phyloP scores from a whole-genome alignment of 1,284 basidiomycete genomes.

The Puccinia horiana region DNA sequence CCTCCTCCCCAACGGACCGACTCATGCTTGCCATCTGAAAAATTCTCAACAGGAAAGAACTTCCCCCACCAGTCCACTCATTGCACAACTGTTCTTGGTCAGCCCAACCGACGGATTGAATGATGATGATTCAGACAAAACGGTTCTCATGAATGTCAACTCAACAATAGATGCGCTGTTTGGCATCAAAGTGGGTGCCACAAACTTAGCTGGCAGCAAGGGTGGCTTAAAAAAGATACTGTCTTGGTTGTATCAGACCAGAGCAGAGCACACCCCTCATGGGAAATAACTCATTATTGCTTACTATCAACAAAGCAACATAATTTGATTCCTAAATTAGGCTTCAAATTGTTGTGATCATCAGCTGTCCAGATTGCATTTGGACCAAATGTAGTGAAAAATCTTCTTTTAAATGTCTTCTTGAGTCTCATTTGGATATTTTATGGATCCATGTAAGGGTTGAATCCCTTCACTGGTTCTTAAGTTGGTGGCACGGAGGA shows the following conservation, averaged over 20 bases:
- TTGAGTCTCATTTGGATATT: too few species aligned
- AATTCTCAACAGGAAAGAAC: neutral
- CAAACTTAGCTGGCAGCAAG: neutral
- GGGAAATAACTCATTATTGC: neutral
- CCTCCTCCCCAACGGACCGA: neutral
- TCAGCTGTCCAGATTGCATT: too few species aligned
- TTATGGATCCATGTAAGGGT: too few species aligned
- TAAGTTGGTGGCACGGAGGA: too few species aligned
- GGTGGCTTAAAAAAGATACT: neutral
- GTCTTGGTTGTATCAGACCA: neutral
- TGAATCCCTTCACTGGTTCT: too few species aligned
- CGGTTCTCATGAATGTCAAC: neutral
- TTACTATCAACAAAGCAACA: too few species aligned
- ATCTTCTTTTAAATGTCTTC: too few species aligned
- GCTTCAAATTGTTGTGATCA: too few species aligned
- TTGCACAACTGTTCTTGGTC: neutral
- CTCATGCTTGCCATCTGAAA: neutral
- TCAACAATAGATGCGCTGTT: conserved; percentile 6
- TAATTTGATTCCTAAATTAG: too few species aligned
- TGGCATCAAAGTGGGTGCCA: neutral
- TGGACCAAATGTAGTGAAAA: too few species aligned
- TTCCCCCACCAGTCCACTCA: neutral
- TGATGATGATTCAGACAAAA: neutral
- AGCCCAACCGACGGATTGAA: conserved; percentile 2
- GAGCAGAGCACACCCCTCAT: neutral